Evolutionary conservation across 129 eudicot species (phyloP).

Genomic region (Flaveria bidentis): DNA sequence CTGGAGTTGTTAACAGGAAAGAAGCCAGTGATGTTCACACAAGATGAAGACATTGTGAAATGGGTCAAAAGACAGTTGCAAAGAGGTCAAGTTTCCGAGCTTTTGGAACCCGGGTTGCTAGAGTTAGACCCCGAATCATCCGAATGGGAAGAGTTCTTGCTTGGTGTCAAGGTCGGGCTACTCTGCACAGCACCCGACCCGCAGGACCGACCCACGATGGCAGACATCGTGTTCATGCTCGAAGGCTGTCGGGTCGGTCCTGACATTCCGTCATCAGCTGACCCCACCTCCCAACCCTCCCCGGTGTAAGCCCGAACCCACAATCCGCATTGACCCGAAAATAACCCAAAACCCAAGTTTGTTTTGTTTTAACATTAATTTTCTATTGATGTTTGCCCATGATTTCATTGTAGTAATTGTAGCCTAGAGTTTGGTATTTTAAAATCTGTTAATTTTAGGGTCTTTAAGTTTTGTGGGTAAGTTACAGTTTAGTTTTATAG

Average conservation of each 20-base stretch:
- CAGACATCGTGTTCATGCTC: slow-evolving; percentile 85
- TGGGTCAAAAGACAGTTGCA: slow-evolving; percentile 91
- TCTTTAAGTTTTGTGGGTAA: background rate
- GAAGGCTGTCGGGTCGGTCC: slow-evolving; percentile 97
- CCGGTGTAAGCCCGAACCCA: slow-evolving; percentile 47
- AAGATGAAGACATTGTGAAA: slow-evolving; percentile 86
- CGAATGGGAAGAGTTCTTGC: slow-evolving; percentile 95
- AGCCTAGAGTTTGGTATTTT: slow-evolving; percentile 32
- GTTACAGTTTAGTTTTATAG: background rate
- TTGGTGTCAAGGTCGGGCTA: slow-evolving; percentile 82
- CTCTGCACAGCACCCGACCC: slow-evolving; percentile 93
- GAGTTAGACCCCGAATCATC: slow-evolving; percentile 95
- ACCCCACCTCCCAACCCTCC: slow-evolving; percentile 76
- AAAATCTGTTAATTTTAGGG: slow-evolving; percentile 10
- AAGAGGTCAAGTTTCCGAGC: slow-evolving; percentile 76
- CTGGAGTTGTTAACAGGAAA: slow-evolving; percentile 81
- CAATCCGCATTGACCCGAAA: slow-evolving; percentile 20
- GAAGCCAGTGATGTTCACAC: slow-evolving; percentile 81
- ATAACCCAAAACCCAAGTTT: slow-evolving; percentile 24
- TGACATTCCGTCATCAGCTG: slow-evolving; percentile 79
- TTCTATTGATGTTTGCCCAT: slow-evolving; percentile 37
- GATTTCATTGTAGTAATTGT: slow-evolving; percentile 37
- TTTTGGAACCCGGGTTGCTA: slow-evolving; percentile 81
- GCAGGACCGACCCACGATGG: slow-evolving; percentile 76
- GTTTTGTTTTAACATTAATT: slow-evolving; percentile 38